Evolutionary conservation across 441 rosid species (phyloP).

Genomic region (Corymbia calophylla): DNA sequence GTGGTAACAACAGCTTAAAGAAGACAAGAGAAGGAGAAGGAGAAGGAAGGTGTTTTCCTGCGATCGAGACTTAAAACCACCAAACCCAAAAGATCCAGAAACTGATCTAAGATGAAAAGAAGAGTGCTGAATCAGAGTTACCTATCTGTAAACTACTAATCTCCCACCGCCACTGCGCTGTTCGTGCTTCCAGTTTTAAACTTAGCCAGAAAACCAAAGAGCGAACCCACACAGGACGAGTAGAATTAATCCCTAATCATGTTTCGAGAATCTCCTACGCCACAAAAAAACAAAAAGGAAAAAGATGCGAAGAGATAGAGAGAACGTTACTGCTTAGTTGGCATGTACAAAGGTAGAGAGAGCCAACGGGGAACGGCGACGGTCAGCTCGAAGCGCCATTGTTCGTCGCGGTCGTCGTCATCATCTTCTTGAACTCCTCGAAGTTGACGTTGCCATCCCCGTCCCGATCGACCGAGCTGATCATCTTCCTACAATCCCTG

Average conservation of each 20-base stretch:
- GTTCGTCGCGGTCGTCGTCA: constrained; percentile 21
- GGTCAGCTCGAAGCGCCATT: neutral
- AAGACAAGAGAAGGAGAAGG: neutral
- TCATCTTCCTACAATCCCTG: constrained; percentile 70
- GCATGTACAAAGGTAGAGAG: neutral
- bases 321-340: neutral
- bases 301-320: neutral
- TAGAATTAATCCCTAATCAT: neutral
- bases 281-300: neutral
- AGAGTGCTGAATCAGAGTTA: neutral
- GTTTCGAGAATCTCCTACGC: neutral
- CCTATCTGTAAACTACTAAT: neutral
- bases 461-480: constrained; percentile 67
- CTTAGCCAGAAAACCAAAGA: too few species aligned
- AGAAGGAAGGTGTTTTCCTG: neutral
- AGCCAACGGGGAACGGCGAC: neutral
- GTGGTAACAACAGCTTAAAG: neutral
- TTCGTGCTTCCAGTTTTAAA: neutral
- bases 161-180: neutral
- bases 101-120: neutral
- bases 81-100: neutral
- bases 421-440: constrained; percentile 91
- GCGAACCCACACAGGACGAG: neutral
- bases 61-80: neutral
- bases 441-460: constrained; percentile 85